These are phyloP conservation scores for Draba incana DNA, from an alignment of 345 rosid genomes.

Conservation along the genomic window DNA sequence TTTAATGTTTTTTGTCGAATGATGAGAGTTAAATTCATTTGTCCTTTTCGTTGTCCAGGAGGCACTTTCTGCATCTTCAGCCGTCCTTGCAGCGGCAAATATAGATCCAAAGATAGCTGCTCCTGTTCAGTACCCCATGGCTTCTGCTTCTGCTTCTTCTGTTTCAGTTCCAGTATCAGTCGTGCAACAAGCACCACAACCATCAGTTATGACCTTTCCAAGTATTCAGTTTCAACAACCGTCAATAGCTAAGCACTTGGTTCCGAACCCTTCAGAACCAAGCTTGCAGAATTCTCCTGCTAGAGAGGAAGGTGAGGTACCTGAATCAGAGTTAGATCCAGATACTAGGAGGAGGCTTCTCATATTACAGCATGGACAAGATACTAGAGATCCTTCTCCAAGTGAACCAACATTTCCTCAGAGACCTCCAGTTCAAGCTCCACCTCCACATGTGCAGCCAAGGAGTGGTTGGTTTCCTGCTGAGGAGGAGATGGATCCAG, in stretches of 20 bases:
- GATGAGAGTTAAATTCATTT: slow-evolving; percentile 9
- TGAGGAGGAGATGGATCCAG: slow-evolving; percentile 88
- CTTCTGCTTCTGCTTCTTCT: slow-evolving; percentile 62
- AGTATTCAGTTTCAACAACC: slow-evolving; percentile 58
- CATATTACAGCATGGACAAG: slow-evolving; percentile 97
- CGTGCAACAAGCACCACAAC: slow-evolving; percentile 49
- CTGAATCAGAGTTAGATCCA: slow-evolving; percentile 98
- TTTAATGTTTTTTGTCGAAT: slow-evolving; percentile 12
- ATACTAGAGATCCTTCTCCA: slow-evolving; percentile 70
- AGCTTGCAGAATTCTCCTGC: slow-evolving; percentile 91
- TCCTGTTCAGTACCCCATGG: slow-evolving; percentile 59
- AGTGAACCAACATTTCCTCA: slow-evolving; percentile 71
- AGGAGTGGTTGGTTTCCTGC: slow-evolving; percentile 74
- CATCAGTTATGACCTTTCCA: slow-evolving; percentile 52
- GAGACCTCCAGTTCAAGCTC: slow-evolving; percentile 63
- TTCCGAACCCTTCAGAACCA: slow-evolving; percentile 54
- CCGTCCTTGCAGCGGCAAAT: slow-evolving; percentile 52
- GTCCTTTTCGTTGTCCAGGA: slow-evolving; percentile 55
- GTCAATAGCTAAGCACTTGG: slow-evolving; percentile 59
- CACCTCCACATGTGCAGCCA: slow-evolving; percentile 66
- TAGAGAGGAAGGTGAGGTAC: slow-evolving; percentile 99
- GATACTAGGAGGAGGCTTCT: slow-evolving; percentile 96
- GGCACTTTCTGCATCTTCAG: slow-evolving; percentile 68
- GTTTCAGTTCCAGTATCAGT: slow-evolving; percentile 50
- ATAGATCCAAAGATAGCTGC: slow-evolving; percentile 68